phyloP scores from a whole-genome alignment of 2,329 filamentous ascomycete genomes.

The Aspergillus sp. region DNA sequence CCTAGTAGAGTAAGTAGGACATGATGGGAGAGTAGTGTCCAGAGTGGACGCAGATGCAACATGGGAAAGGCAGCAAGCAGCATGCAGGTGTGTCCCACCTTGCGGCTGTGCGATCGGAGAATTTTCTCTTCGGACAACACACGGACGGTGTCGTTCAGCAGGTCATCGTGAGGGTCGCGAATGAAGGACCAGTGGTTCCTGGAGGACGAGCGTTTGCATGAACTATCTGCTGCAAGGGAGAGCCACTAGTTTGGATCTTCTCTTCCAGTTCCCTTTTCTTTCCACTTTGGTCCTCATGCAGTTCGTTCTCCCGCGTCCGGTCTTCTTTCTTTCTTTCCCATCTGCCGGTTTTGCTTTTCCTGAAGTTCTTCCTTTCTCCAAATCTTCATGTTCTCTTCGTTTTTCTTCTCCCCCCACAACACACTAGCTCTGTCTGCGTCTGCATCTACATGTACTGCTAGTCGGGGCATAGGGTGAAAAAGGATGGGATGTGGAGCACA shows the following conservation, averaged over 20 bases:
- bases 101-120: conserved; percentile 1
- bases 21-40: too few relatives aligned
- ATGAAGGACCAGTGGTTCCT: neutral
- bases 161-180: neutral
- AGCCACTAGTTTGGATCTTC: conserved; percentile 1
- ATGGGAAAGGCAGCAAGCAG: neutral
- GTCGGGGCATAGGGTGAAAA: neutral
- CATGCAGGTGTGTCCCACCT: neutral
- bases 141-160: neutral
- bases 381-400: too few relatives aligned
- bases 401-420: too few relatives aligned
- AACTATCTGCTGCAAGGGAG: conserved; percentile 10
- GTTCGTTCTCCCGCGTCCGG: neutral
- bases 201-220: conserved; percentile 2
- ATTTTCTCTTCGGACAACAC: conserved; percentile 1
- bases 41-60: neutral
- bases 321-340: neutral
- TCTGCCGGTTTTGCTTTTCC: neutral
- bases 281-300: neutral
- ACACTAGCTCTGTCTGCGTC: too few relatives aligned
- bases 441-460: neutral
- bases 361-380: neutral
- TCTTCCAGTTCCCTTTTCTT: neutral
- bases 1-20: neutral
- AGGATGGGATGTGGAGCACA: too few relatives aligned